Evolutionary conservation across 2,329 filamentous ascomycete species (phyloP), one percentile per base, ranked within the genome.

Genomic region (Dactylellina parvicollis): DNA sequence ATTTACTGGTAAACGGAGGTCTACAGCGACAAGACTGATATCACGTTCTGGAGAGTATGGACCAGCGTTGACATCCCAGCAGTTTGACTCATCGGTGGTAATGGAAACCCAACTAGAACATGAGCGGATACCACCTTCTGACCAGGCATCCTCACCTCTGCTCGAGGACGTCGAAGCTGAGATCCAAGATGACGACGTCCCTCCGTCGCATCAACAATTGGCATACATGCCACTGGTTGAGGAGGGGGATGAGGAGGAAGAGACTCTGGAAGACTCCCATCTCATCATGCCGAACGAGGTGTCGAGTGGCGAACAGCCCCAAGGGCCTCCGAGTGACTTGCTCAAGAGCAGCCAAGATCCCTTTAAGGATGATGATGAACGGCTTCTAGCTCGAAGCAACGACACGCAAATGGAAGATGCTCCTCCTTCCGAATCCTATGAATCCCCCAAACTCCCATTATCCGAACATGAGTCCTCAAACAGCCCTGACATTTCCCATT

Each of bases 1-100:
- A 74, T 92, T 97, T 80, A 92, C 89, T 0, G 88, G 91, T 46
- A 85, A 85, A 34, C 42, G 26, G 22, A 54, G 26, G 18, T 72
- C 59, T 30, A 8, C 59, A 0, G 59, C 67, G 3, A 44, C 30
- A 7, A 64, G 52, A 12, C 30, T 65, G 14, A 32, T 65, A 5
- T 65, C 67, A 20, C 26, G 54, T 3, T 72, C 67, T 20, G 59
- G 59, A n/a, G 59, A 60, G 38, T 20, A 42, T 20, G 59, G 36
- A 2, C 44, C 36, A 44, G 26, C 67, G 22, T 72, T 59, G 5
- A 72, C 67, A 5, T 56, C 49, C 4, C 44, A 52, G 14, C 65
- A 59, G 2, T 65, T 59, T 18, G 44, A 18, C 14, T 64, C 66
- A 0, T 16, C 40, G 2, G 24, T 52, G 5, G 38, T 60, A 24